A percentile compares a stretch with the other conserved stretches of the same genome.
Evolutionary conservation across 306 rosid species (phyloP).

Genomic region (Datisca glomerata): DNA sequence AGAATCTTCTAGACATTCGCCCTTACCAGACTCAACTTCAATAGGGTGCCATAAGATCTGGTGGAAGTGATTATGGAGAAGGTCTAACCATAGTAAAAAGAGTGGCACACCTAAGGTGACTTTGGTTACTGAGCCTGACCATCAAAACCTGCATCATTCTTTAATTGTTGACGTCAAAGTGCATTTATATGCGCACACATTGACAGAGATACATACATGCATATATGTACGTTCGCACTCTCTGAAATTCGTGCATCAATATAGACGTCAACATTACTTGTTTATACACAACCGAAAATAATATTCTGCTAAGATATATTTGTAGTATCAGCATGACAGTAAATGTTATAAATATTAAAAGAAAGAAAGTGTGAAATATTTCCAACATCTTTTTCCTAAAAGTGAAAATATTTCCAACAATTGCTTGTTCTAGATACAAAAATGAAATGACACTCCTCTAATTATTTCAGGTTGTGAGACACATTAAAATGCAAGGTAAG

Average conservation of each 20-base stretch:
- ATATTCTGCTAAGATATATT: not conserved
- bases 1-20: slow-evolving; percentile 65
- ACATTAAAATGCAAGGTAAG: no score
- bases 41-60: slow-evolving; percentile 41
- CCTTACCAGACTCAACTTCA: slow-evolving; percentile 22
- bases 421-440: no score
- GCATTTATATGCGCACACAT: not conserved
- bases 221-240: no score
- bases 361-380: no score
- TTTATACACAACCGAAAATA: no score
- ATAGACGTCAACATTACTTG: not conserved
- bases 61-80: slow-evolving; percentile 42
- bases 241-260: not conserved
- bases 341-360: not conserved
- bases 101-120: slow-evolving; percentile 24
- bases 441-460: no score
- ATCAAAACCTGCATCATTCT: slow-evolving; percentile 40
- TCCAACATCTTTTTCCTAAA: no score
- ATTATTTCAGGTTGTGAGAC: no score
- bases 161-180: not conserved
- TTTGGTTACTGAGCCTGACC: slow-evolving; percentile 56
- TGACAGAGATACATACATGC: not conserved
- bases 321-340: not conserved
- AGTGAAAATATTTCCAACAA: no score
- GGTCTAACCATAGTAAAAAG: slow-evolving; percentile 65